phyloP scores from a whole-genome alignment of 805 yeast species.

The Monosporozyma aerobia region DNA sequence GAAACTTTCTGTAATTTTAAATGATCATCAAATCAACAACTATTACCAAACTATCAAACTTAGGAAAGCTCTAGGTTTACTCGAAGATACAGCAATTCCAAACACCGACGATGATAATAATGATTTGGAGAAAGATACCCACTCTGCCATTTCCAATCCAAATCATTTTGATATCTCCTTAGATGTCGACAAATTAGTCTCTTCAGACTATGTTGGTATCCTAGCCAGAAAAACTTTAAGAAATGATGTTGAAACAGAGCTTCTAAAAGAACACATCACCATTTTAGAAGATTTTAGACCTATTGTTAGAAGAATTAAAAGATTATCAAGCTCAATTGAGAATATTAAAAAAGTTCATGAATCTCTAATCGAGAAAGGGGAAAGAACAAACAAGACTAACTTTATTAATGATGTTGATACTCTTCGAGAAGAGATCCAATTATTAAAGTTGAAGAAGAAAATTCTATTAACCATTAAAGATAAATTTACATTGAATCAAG shows the following conservation, averaged over 20 bases:
- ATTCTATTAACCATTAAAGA: slow-evolving; percentile 46
- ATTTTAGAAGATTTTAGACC: slow-evolving; percentile 38
- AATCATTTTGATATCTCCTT: slow-evolving; percentile 7
- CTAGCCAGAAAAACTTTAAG: slow-evolving; percentile 51
- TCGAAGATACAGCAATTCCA: slow-evolving; percentile 27
- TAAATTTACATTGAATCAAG: slow-evolving; percentile 58
- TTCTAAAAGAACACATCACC: slow-evolving; percentile 46
- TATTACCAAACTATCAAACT: slow-evolving; percentile 26
- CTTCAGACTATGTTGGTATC: slow-evolving; percentile 43
- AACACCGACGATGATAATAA: neutral
- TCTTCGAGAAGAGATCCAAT: slow-evolving; percentile 12
- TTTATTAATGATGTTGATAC: slow-evolving; percentile 10
- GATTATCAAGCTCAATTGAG: slow-evolving; percentile 21
- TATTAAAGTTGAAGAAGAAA: slow-evolving; percentile 37
- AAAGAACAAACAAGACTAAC: slow-evolving; percentile 22
- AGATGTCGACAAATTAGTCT: slow-evolving; percentile 35
- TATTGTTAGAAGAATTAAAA: slow-evolving; percentile 35
- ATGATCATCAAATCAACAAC: slow-evolving; percentile 21
- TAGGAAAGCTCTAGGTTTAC: slow-evolving; percentile 28
- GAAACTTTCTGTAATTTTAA: slow-evolving; percentile 30
- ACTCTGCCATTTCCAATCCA: neutral
- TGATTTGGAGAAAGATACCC: neutral
- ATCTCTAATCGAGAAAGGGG: slow-evolving; percentile 11
- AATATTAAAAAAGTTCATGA: slow-evolving; percentile 14
- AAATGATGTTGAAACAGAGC: slow-evolving; percentile 51